Evolutionary conservation across 176 grass and related monocot species (phyloP).

Genomic region (Puya raimondii): DNA sequence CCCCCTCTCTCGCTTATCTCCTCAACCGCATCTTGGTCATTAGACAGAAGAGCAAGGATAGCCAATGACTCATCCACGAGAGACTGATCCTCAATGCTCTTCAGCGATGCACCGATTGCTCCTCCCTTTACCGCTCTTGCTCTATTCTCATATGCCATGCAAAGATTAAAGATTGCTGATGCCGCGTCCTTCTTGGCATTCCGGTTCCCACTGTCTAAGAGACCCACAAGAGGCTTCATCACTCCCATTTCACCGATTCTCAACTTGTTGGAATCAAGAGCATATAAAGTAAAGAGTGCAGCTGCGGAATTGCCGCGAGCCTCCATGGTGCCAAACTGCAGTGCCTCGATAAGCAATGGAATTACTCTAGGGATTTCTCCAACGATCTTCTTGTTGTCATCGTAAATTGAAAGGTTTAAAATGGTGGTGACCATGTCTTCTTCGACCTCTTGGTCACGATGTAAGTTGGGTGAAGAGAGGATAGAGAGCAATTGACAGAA

Average conservation of each 20-base stretch:
- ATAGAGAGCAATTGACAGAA: conserved; percentile 51
- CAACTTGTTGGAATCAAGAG: conserved; percentile 64
- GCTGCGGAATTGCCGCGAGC: conserved; percentile 69
- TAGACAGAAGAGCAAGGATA: conserved; percentile 56
- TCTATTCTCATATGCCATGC: conserved; percentile 47
- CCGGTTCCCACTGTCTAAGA: conserved; percentile 50
- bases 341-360: conserved; percentile 50
- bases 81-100: conserved; percentile 35
- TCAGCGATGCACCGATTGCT: conserved; percentile 42
- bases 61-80: conserved; percentile 59
- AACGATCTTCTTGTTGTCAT: conserved; percentile 70
- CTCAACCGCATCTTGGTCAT: conserved; percentile 55
- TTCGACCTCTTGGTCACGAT: conserved; percentile 48
- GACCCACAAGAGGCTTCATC: conserved; percentile 59
- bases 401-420: conserved; percentile 80
- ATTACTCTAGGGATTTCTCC: conserved; percentile 55
- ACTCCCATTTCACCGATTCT: conserved; percentile 54
- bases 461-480: conserved; percentile 38
- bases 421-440: conserved; percentile 83
- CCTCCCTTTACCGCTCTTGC: conserved; percentile 42
- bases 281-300: conserved; percentile 68
- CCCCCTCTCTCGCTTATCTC: conserved; percentile 34
- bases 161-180: conserved; percentile 73
- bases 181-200: conserved; percentile 71
- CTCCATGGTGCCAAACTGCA: conserved; percentile 57